These are phyloP conservation scores for Macrophomina pseudophaseolina DNA, from an alignment of 2,329 filamentous ascomycete species.

Conservation along the genomic window DNA sequence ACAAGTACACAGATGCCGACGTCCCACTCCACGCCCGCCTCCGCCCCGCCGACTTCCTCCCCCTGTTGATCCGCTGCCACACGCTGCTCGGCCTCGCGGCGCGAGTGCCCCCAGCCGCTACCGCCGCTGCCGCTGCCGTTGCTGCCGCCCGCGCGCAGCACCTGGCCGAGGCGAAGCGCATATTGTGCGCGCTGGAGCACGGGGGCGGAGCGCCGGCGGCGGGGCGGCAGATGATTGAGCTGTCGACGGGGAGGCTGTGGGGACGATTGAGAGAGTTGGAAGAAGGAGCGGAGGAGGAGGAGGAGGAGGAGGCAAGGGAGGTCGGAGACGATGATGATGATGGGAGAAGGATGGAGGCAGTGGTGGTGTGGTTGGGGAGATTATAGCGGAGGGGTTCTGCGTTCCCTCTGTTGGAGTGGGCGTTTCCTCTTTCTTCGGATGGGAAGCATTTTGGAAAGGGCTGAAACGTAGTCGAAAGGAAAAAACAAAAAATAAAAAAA, in stretches of 20 bases:
- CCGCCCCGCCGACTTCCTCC: not conserved
- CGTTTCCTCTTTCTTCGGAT: not conserved
- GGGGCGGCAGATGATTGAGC: not conserved
- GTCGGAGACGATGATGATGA: not conserved
- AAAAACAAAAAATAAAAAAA: too few species aligned
- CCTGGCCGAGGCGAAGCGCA: not conserved
- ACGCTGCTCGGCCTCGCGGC: conserved; percentile 4
- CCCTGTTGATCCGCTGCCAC: conserved; percentile 1
- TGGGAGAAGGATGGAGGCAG: not conserved
- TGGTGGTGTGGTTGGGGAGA: not conserved
- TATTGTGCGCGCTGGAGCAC: not conserved
- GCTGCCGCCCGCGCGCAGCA: not conserved
- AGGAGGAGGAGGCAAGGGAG: not conserved
- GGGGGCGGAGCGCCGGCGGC: not conserved
- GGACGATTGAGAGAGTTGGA: not conserved
- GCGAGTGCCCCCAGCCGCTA: not conserved
- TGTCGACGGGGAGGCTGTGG: not conserved
- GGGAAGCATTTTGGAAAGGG: too few species aligned
- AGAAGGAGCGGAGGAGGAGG: not conserved
- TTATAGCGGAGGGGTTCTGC: not conserved
- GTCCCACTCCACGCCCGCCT: not conserved
- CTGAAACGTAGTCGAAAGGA: too few species aligned
- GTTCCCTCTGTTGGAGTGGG: too few species aligned
- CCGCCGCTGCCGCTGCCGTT: too few species aligned
- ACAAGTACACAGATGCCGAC: too few species aligned